A percentile compares a stretch with the other conserved stretches of the same genome.
Evolutionary conservation across 176 grass and related monocot genomes (phyloP).

Genomic region (Zea luxurians): DNA sequence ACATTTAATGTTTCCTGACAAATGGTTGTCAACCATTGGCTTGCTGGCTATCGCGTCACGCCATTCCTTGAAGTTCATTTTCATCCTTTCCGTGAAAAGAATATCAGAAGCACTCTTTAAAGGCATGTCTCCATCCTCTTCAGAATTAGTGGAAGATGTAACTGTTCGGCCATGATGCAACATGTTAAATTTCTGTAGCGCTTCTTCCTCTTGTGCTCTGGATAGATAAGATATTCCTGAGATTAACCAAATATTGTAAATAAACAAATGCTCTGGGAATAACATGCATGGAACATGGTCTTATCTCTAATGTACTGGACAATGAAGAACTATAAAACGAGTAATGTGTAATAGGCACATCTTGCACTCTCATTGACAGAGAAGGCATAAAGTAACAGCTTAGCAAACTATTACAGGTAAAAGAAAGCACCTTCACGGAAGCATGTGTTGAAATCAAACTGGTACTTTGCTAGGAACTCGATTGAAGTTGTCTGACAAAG

Average conservation of each 20-base stretch:
- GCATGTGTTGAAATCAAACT: conserved; percentile 90
- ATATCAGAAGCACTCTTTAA: conserved; percentile 60
- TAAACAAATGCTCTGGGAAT: conserved; percentile 48
- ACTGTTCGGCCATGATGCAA: conserved; percentile 33
- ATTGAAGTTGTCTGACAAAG: conserved; percentile 90
- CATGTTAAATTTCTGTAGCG: conserved; percentile 46
- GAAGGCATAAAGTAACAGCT: conserved; percentile 25
- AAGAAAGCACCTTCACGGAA: conserved; percentile 72
- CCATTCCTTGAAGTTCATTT: conserved; percentile 72
- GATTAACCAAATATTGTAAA: conserved; percentile 82
- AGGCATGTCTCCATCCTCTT: conserved; percentile 44
- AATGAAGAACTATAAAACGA: conserved; percentile 7
- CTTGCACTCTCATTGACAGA: conserved; percentile 20
- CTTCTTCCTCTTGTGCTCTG: conserved; percentile 86
- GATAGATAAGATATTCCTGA: conserved; percentile 99
- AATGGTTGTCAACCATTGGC: conserved; percentile 33
- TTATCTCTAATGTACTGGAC: conserved; percentile 17
- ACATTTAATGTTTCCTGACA: conserved; percentile 38
- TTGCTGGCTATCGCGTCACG: conserved; percentile 50
- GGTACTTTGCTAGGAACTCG: conserved; percentile 80
- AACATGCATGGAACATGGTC: conserved; percentile 23
- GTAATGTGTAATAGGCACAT: not conserved
- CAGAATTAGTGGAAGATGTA: conserved; percentile 42
- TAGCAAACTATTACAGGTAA: conserved; percentile 26
- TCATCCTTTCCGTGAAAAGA: conserved; percentile 82